Evolutionary conservation across 2,329 filamentous ascomycete species (phyloP), one percentile per base, ranked within the genome.

Genomic region (Penicillium sp.): DNA sequence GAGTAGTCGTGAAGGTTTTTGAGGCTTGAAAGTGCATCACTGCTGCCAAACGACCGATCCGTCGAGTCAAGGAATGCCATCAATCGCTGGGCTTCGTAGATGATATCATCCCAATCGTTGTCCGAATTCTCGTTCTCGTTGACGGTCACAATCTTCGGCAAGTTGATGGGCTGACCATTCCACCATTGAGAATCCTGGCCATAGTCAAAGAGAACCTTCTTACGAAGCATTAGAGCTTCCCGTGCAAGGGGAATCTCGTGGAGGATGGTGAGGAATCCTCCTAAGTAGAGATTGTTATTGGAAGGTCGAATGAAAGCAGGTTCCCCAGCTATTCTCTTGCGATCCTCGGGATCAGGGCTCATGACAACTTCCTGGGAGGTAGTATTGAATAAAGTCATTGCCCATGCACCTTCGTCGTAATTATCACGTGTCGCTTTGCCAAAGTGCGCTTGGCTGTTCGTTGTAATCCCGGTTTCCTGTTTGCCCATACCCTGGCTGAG

Each of bases 1-100:
- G 66, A 64, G 33, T 65, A 58, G 40, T 65, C 63, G 31, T 65
- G 62, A 46, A 73, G 63, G 31, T 64, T 61, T 28, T 78, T 75
- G 8, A 81, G 63, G 34, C 77, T 71, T 23, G 75, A 69, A 36
- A 87, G 71, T 1, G 76, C 75, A 59, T 82, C 81, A 5, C 76
- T 73, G 57, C 81, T 86, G 4, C 81, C 84, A 66, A 87, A 87
- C 2, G 82, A 79, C 52, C 85, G 79, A 39, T 81, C 71, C 3
- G 84, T 84, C 4, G 68, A 71, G 62, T 86, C 83, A 44, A 87
- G 68, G 51, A 87, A 85, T 4, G 84, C 83, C 76, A 87, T 83
- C 43, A 87, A 63, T 11, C 85, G 78, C 66, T 88, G 85, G 31
- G 79, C 74, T 68, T 87, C 85, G 44, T 80, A 72, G 9, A 87